A percentile compares a stretch with the other conserved stretches of the same genome.
Conservation (phyloP, 139 green algal species). For the Micractinium conductrix region DNA sequence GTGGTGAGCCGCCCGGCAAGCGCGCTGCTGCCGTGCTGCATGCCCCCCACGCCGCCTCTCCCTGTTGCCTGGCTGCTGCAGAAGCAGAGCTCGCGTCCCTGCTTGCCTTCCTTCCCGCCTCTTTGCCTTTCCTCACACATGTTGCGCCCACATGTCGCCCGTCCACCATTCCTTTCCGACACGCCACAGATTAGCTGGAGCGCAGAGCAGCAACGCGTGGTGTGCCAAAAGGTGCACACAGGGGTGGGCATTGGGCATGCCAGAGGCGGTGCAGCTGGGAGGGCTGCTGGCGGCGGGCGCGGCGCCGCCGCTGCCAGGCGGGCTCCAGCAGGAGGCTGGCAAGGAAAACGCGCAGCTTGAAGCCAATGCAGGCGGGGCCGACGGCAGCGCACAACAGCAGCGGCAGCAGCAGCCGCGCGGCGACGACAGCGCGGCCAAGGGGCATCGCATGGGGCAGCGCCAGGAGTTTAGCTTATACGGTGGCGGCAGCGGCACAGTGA, state of each 20-base stretch:
- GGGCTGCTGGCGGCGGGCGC: slow-evolving; percentile 2
- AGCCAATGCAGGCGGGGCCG: background rate
- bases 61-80: too few species aligned
- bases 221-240: slow-evolving; percentile 52
- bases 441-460: too few species aligned
- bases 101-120: too few species aligned
- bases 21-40: too few species aligned
- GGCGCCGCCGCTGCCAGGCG: slow-evolving; percentile 33
- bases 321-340: background rate
- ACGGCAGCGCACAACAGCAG: background rate
- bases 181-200: slow-evolving; percentile 17
- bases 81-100: too few species aligned
- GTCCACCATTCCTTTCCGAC: too few species aligned
- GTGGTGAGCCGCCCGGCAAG: too few species aligned
- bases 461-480: background rate
- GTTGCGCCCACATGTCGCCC: too few species aligned
- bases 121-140: too few species aligned
- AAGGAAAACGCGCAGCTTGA: slow-evolving; percentile 39
- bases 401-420: background rate
- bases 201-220: background rate
- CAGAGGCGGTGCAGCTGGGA: slow-evolving; percentile 32
- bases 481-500: background rate
- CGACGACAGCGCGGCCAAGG: too few species aligned
- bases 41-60: too few species aligned
- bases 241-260: slow-evolving; percentile 33